A percentile compares a stretch with the other conserved stretches of the same genome.
These are phyloP conservation scores for Medicago ruthenica DNA, from an alignment of 306 rosid genomes.

Conservation along the genomic window DNA sequence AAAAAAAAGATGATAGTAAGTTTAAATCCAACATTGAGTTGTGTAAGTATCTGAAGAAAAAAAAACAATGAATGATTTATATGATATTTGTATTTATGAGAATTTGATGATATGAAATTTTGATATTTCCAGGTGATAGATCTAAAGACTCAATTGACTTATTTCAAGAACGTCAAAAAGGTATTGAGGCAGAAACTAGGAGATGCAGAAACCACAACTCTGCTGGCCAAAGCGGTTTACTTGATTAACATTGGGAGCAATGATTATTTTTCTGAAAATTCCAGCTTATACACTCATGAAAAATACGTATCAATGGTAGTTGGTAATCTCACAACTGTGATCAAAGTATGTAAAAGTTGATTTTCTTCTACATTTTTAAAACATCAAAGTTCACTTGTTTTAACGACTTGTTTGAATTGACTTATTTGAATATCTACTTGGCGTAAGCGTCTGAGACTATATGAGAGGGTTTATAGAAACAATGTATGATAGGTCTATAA, in stretches of 20 bases:
- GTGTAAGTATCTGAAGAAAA: no score
- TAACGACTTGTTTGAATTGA: neutral
- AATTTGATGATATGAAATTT: neutral
- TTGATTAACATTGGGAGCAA: constrained; percentile 66
- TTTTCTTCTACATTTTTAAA: neutral
- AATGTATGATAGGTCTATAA: neutral
- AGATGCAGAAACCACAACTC: constrained; percentile 45
- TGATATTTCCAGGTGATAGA: constrained; percentile 59
- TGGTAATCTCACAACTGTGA: constrained; percentile 61
- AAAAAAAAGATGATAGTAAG: no score
- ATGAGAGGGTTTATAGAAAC: neutral
- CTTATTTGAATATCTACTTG: neutral
- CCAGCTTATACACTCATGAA: constrained; percentile 45
- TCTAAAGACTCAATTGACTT: constrained; percentile 54
- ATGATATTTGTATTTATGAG: neutral
- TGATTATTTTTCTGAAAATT: constrained; percentile 50
- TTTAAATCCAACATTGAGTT: no score
- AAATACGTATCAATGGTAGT: constrained; percentile 64
- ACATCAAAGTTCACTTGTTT: neutral
- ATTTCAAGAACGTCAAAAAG: constrained; percentile 52
- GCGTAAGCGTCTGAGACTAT: no score
- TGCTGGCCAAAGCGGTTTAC: constrained; percentile 66
- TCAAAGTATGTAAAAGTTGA: constrained; percentile 54
- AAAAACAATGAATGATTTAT: no score
- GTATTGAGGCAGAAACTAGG: constrained; percentile 54